phyloP scores from a whole-genome alignment of 179 eudicot species.

The Silene vulgaris region DNA sequence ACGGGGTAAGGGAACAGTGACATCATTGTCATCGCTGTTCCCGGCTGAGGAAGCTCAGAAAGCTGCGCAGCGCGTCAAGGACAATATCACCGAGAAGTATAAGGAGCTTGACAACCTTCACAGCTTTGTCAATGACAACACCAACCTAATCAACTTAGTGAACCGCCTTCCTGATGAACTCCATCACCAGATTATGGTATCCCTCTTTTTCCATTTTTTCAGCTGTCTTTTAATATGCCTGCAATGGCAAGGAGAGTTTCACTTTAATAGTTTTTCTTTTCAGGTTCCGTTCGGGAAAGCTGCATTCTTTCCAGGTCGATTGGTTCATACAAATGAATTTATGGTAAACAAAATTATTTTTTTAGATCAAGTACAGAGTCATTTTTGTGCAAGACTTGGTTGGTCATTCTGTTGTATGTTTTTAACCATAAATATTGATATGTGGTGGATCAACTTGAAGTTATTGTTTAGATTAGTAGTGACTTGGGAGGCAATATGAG shows the following conservation, averaged over 20 bases:
- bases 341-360: conserved; percentile 38
- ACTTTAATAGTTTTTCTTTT: neutral
- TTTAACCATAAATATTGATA: neutral
- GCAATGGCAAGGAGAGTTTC: neutral
- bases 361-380: too few relatives aligned
- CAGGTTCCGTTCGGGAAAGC: conserved; percentile 73
- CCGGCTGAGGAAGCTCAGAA: conserved; percentile 64
- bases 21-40: conserved; percentile 53
- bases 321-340: conserved; percentile 87
- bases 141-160: conserved; percentile 57
- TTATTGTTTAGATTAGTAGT: neutral
- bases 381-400: too few relatives aligned
- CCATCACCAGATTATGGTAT: conserved; percentile 73
- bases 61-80: conserved; percentile 58
- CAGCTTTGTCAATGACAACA: conserved; percentile 50
- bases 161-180: conserved; percentile 80
- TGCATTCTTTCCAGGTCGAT: conserved; percentile 85
- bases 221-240: neutral
- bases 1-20: conserved; percentile 58
- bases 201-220: neutral
- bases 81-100: conserved; percentile 38
- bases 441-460: neutral
- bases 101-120: conserved; percentile 41
- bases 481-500: neutral
- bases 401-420: neutral